These are phyloP conservation scores for Scopulariopsis brevicaulis DNA, from an alignment of 2,329 filamentous ascomycete genomes.

Conservation along the genomic window DNA sequence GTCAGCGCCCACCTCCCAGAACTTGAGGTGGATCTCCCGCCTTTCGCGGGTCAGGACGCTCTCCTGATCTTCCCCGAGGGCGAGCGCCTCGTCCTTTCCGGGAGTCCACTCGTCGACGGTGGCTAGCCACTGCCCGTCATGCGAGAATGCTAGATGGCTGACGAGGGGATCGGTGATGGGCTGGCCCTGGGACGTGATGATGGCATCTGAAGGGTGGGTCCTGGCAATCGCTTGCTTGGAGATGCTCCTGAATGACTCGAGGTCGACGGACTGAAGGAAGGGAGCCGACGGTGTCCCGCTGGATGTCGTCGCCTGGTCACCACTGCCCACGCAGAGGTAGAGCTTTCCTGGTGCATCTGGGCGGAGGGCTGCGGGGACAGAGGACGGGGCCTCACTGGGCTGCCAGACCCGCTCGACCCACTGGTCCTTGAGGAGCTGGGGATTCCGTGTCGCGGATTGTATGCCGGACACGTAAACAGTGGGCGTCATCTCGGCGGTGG, in stretches of 20 bases:
- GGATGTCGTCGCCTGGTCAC: constrained; percentile 44
- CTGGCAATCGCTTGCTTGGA: constrained; percentile 82
- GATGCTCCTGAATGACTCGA: constrained; percentile 66
- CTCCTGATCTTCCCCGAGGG: constrained; percentile 17
- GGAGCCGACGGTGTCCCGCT: constrained; percentile 36
- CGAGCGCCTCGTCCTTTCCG: constrained; percentile 53
- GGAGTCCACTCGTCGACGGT: constrained; percentile 89
- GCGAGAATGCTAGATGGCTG: constrained; percentile 61
- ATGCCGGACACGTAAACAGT: constrained; percentile 76
- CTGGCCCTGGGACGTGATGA: constrained; percentile 59
- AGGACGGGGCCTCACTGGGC: constrained; percentile 17
- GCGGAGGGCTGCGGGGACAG: constrained; percentile 51
- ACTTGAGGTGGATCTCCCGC: constrained; percentile 75
- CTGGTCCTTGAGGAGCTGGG: constrained; percentile 37
- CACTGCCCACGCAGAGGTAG: constrained; percentile 55
- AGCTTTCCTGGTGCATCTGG: constrained; percentile 52
- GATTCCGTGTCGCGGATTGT: constrained; percentile 49
- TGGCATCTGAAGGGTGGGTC: constrained; percentile 76
- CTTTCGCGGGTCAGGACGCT: constrained; percentile 36
- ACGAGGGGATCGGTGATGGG: constrained; percentile 69
- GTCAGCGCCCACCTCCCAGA: constrained; percentile 63
- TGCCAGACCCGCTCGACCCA: constrained; percentile 40
- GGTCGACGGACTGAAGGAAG: constrained; percentile 74
- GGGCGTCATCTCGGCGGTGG: constrained; percentile 79
- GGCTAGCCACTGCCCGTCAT: constrained; percentile 79